Percentiles rank a stretch among this genome's conserved stretches.
phyloP scores from a whole-genome alignment of 345 rosid species.

The Hypericum androsaemum region DNA sequence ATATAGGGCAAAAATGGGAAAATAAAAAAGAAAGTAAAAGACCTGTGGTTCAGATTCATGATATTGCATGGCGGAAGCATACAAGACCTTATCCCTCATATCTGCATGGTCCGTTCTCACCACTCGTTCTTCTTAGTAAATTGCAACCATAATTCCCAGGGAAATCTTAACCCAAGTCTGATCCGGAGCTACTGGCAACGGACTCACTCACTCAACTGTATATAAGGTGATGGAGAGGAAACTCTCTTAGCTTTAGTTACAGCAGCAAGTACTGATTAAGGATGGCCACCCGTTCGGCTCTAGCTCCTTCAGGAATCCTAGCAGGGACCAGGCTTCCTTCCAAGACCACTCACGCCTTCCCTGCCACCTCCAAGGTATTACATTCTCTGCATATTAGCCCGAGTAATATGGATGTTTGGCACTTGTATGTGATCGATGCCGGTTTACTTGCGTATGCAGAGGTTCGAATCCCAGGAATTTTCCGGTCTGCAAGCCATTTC shows the following conservation, averaged over 20 bases:
- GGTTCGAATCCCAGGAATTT: conserved; percentile 62
- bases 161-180: not conserved
- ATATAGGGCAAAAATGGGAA: not conserved
- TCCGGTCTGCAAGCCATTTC: conserved; percentile 58
- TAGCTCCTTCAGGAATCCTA: conserved; percentile 73
- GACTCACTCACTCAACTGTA: conserved; percentile 3
- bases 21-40: conserved; percentile 2
- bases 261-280: conserved; percentile 2
- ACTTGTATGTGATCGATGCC: not conserved
- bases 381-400: no score
- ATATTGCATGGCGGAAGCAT: conserved; percentile 1
- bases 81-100: conserved; percentile 44
- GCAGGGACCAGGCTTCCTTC: conserved; percentile 49
- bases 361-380: conserved; percentile 65
- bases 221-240: conserved; percentile 14
- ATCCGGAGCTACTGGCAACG: conserved; percentile 5
- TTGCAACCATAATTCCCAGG: conserved; percentile 31
- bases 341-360: conserved; percentile 44
- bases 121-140: conserved; percentile 40
- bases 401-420: no score
- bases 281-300: conserved; percentile 94
- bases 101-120: conserved; percentile 28
- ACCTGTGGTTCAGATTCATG: conserved; percentile 31
- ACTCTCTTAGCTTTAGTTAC: conserved; percentile 20
- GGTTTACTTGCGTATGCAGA: conserved; percentile 26